Conservation (phyloP, 257 asterid species). For the Solanum ossicruentum region DNA sequence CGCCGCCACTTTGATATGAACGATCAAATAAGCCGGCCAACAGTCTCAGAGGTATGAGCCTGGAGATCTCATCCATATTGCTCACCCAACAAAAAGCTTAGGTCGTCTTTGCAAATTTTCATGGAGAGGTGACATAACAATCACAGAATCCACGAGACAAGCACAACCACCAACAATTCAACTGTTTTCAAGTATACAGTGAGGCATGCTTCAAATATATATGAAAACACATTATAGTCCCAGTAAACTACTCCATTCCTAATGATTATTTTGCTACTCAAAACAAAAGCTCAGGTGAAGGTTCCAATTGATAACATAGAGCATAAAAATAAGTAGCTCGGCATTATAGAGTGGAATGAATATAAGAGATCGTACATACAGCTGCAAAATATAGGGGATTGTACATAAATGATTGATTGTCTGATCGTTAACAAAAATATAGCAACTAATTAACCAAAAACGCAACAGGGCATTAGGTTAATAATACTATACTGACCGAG, state of each 20-base stretch:
- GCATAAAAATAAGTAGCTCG: neutral
- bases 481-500: constrained; percentile 9
- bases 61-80: neutral
- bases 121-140: neutral
- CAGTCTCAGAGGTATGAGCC: neutral
- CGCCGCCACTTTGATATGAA: neutral
- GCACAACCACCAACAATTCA: neutral
- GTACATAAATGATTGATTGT: neutral
- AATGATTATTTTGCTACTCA: neutral
- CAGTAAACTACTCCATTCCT: neutral
- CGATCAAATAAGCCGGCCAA: too few relatives aligned
- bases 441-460: neutral
- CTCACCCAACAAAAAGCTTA: neutral
- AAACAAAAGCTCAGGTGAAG: too few relatives aligned
- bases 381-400: neutral
- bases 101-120: neutral
- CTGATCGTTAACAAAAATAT: neutral
- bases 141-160: neutral
- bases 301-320: neutral
- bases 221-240: neutral
- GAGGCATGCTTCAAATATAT: neutral
- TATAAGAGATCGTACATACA: neutral
- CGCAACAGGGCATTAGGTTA: neutral
- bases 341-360: neutral
- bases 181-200: neutral